Evolutionary conservation across 768 basidiomycete genomes (phyloP).

Genomic region (Pisolithus microcarpus): DNA sequence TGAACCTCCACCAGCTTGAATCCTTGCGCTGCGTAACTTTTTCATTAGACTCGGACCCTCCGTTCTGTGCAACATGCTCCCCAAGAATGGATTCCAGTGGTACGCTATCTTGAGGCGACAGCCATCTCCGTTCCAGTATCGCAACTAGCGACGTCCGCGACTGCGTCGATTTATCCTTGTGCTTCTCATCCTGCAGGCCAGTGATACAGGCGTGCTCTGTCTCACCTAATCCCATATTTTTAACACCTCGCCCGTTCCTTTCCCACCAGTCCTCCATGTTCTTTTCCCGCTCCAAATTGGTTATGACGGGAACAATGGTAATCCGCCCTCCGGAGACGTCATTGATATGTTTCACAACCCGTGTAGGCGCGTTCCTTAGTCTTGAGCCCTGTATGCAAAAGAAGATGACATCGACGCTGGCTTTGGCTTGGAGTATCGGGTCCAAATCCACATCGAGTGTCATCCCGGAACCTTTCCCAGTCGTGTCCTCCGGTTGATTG

Average conservation of each 20-base stretch:
- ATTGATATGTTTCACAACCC: neutral
- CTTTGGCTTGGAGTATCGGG: neutral
- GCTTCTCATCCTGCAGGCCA: neutral
- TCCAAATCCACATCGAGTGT: neutral
- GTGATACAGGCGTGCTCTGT: neutral
- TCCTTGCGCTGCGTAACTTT: no score
- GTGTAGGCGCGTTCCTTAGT: neutral
- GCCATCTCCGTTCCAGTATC: neutral
- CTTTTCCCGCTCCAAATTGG: conserved; percentile 11
- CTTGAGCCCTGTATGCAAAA: neutral
- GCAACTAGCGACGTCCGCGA: neutral
- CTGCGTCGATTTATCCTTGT: neutral
- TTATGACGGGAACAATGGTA: conserved; percentile 11
- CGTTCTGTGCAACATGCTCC: no score
- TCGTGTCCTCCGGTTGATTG: neutral
- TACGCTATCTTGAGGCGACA: neutral
- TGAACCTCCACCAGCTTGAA: no score
- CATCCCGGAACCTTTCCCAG: neutral
- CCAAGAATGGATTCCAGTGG: no score
- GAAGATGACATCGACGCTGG: neutral
- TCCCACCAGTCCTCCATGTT: conserved; percentile 28
- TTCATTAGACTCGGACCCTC: no score
- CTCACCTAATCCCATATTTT: neutral
- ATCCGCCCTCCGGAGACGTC: conserved; percentile 5
- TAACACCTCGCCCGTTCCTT: conserved; percentile 3